Evolutionary conservation across 345 rosid species (phyloP).

Genomic region (Laguncularia racemosa): DNA sequence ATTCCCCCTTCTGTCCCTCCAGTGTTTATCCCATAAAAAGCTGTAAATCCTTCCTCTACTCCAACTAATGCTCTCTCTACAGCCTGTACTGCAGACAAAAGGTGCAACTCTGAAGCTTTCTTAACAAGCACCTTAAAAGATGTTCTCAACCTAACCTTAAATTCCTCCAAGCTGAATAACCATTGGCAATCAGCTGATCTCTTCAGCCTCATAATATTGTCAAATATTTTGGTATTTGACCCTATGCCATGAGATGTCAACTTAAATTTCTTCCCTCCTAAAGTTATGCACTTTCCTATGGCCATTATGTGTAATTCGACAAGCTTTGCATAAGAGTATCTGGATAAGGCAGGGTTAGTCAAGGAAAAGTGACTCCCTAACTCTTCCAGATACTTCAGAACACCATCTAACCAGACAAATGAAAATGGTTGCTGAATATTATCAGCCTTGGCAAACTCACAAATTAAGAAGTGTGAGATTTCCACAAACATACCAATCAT

Average conservation of each 20-base stretch:
- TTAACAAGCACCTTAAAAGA: slow-evolving; percentile 54
- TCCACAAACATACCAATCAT: slow-evolving; percentile 34
- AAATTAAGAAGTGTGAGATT: slow-evolving; percentile 48
- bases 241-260: slow-evolving; percentile 67
- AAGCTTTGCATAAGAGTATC: slow-evolving; percentile 41
- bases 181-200: slow-evolving; percentile 28
- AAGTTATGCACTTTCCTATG: slow-evolving; percentile 72
- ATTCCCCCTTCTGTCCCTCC: slow-evolving; percentile 57
- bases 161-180: slow-evolving; percentile 44
- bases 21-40: slow-evolving; percentile 40
- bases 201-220: slow-evolving; percentile 20
- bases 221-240: slow-evolving; percentile 43
- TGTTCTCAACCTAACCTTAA: slow-evolving; percentile 59
- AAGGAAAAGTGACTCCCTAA: slow-evolving; percentile 49
- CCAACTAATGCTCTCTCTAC: slow-evolving; percentile 81
- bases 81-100: slow-evolving; percentile 61
- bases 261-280: slow-evolving; percentile 73
- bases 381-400: slow-evolving; percentile 67
- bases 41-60: slow-evolving; percentile 38
- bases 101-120: slow-evolving; percentile 54
- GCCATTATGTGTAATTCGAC: slow-evolving; percentile 65
- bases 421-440: slow-evolving; percentile 40
- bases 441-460: slow-evolving; percentile 38
- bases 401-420: slow-evolving; percentile 80
- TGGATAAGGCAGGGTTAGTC: slow-evolving; percentile 31